These are phyloP conservation scores for Aureobasidium subglaciale DNA, from an alignment of 2,329 filamentous ascomycete genomes.

Conservation along the genomic window DNA sequence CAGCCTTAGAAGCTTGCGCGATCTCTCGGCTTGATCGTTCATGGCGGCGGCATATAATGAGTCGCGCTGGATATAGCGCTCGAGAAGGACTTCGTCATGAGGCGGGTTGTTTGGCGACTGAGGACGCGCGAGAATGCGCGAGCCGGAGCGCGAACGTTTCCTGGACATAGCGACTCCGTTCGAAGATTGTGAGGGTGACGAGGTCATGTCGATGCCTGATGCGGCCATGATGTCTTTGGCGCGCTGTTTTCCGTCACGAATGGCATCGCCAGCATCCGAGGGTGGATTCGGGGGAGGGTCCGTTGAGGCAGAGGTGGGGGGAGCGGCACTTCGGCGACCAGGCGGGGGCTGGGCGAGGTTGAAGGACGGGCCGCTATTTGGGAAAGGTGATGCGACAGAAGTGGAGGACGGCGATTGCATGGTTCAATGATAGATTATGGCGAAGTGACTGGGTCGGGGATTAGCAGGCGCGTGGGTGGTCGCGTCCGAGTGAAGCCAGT, in stretches of 20 bases:
- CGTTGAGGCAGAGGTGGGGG: constrained; percentile 4
- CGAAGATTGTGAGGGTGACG: constrained; percentile 21
- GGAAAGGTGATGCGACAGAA: constrained; percentile 3
- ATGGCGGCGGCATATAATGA: constrained; percentile 51
- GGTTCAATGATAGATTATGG: neutral
- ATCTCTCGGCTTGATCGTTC: constrained; percentile 38
- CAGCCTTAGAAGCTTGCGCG: constrained; percentile 45
- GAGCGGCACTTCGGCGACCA: constrained; percentile 13
- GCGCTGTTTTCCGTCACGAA: constrained; percentile 53
- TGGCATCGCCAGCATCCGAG: constrained; percentile 35
- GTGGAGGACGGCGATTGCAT: constrained; percentile 14
- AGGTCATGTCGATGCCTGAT: constrained; percentile 37
- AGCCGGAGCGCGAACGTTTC: constrained; percentile 55
- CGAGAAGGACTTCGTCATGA: constrained; percentile 40
- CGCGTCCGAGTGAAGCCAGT: constrained; percentile 7
- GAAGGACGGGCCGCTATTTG: constrained; percentile 16
- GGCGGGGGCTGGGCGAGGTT: constrained; percentile 17
- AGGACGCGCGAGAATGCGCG: constrained; percentile 39
- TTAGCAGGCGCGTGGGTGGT: constrained; percentile 12
- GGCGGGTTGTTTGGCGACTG: constrained; percentile 21
- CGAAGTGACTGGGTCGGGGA: neutral
- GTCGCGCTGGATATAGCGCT: constrained; percentile 60
- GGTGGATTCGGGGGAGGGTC: constrained; percentile 13
- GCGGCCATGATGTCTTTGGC: constrained; percentile 53
- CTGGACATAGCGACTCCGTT: constrained; percentile 35